A percentile compares a stretch with the other conserved stretches of the same genome.
These are phyloP conservation scores for Alternaria sp. DNA, from an alignment of 2,329 filamentous ascomycete species.

Conservation along the genomic window DNA sequence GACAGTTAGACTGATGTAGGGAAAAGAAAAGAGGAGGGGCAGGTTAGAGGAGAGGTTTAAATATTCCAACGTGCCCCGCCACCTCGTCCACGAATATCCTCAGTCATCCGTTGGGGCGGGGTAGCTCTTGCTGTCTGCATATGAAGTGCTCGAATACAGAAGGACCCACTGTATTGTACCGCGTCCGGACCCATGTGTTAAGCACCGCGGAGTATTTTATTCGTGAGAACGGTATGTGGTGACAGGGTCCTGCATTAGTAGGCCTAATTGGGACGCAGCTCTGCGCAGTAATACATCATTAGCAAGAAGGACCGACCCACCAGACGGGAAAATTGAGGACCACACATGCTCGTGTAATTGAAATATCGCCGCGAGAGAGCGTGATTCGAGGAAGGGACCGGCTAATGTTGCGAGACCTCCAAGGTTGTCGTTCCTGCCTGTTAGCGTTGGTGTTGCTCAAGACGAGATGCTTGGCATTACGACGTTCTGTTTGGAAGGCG, in stretches of 20 bases:
- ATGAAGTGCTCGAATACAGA: slow-evolving; percentile 1
- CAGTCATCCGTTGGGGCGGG: slow-evolving; percentile 36
- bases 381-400: not conserved
- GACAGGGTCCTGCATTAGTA: slow-evolving; percentile 1
- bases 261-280: not conserved
- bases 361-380: not conserved
- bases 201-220: slow-evolving; percentile 12
- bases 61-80: slow-evolving; percentile 19
- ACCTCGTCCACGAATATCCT: slow-evolving; percentile 19
- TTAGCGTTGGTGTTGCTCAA: not conserved
- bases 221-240: slow-evolving; percentile 1
- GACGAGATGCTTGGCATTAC: not conserved
- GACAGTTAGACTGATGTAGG: not conserved
- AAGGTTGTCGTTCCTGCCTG: not conserved
- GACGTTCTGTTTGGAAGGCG: not conserved
- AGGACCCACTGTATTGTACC: slow-evolving; percentile 11
- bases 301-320: not conserved
- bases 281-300: not conserved
- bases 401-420: not conserved
- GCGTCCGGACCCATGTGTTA: not conserved
- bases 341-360: not conserved
- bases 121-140: slow-evolving; percentile 26
- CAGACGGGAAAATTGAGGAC: not conserved
- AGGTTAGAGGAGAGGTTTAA: slow-evolving; percentile 19
- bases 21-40: not conserved